Evolutionary conservation across 257 asterid genomes (phyloP).

Genomic region (Ilex aquifolium): DNA sequence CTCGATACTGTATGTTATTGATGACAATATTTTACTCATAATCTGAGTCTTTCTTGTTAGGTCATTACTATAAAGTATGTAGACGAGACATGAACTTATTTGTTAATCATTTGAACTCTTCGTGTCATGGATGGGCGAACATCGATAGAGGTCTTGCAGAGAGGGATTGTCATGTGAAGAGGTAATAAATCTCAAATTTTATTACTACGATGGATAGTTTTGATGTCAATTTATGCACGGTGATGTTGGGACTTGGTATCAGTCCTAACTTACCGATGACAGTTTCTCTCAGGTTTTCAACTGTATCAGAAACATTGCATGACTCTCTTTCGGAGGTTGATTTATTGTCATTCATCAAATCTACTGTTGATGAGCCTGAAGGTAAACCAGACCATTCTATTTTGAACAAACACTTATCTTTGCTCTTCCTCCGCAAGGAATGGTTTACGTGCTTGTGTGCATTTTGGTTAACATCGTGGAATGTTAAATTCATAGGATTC

Average conservation of each 20-base stretch:
- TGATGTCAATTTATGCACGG: neutral
- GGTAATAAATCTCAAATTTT: constrained; percentile 29
- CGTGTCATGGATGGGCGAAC: constrained; percentile 13
- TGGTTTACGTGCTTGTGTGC: no score
- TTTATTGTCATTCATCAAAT: constrained; percentile 47
- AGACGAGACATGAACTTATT: neutral
- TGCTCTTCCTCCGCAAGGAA: no score
- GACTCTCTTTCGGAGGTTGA: constrained; percentile 23
- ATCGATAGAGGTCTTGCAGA: constrained; percentile 14
- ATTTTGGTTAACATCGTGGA: no score
- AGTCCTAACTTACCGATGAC: constrained; percentile 38
- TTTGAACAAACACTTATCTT: no score
- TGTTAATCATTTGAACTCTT: constrained; percentile 21
- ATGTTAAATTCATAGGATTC: no score
- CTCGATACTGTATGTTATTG: no score
- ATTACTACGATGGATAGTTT: neutral
- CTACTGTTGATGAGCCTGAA: constrained; percentile 47
- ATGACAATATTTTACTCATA: no score
- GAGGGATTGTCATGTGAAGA: constrained; percentile 25
- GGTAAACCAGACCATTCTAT: constrained; percentile 29
- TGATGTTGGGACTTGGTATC: constrained; percentile 19
- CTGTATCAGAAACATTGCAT: constrained; percentile 28
- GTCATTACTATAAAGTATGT: no score
- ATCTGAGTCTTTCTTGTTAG: no score
- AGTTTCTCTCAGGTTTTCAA: constrained; percentile 76